Base-by-base conservation (phyloP, 129 eudicot genomes). In the Rutidosis leptorrhynchoides region DNA sequence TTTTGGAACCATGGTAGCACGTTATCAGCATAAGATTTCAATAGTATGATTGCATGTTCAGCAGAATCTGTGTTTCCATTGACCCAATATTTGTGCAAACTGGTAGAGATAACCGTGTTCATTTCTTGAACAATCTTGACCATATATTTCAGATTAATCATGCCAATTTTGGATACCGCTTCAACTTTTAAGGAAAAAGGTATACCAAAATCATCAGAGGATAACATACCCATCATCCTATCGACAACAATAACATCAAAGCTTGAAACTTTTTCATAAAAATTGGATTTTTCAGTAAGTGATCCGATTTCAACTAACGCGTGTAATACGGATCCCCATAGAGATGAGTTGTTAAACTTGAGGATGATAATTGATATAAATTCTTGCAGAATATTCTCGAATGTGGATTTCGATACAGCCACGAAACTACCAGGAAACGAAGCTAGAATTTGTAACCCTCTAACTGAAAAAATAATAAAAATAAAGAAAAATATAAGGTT, bases 1-100 rank as follows among this genome's bases (percentile, higher is more conserved):
- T 59, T 80, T 56, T 79, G 82, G 70, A 81, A 79, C 98, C 96
- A 78, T 68, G 96, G 98, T 54, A 93, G 77, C 76, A 93, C 75
- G 79, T 76, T 82, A 54, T 70, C 21, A 16, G 82, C 74, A 63
- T 82, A 89, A 73, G 90, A 84, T 71, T 86, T 93, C 84, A 88
- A 80, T 77, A 93, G 89, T 51, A 79, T 69, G 32, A 68, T 32
- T 49, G 79, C 78, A 58, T 67, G 54, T 67, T 73, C 81, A 58
- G 69, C 73, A 64, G 82, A 74, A 64, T 72, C 58, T 15, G 61
- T 16, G 72, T 85, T 78, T 59, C 89, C 95, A 60, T 80, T 72
- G 54, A 79, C 95, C 80, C 78, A 84, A 66, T 80, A 82, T 63
- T 77, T 78, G 30, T 86, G 70, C 20, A 93, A 89, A 71, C 77